Percentiles rank a stretch among this genome's conserved stretches.
These are phyloP conservation scores for Arthrobotrys conoides DNA, from an alignment of 2,329 filamentous ascomycete species.

Conservation along the genomic window DNA sequence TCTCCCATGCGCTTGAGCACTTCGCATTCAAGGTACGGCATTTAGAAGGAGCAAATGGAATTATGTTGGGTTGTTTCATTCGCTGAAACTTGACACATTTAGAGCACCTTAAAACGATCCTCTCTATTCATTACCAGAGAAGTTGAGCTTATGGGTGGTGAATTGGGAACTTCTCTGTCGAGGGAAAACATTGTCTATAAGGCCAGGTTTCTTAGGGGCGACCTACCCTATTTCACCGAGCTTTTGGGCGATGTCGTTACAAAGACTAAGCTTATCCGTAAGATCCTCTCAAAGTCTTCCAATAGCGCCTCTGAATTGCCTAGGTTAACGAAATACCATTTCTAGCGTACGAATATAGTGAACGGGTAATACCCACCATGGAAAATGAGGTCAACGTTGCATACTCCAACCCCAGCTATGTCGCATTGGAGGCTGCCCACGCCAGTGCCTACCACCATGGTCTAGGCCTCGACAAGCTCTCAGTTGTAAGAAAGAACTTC, in stretches of 20 bases:
- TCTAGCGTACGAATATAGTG: constrained; percentile 89
- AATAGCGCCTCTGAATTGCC: not conserved
- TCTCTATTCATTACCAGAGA: constrained; percentile 94
- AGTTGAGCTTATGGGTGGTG: constrained; percentile 92
- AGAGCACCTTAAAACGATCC: constrained; percentile 90
- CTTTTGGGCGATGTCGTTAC: constrained; percentile 91
- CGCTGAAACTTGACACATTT: constrained; percentile 56
- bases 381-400: constrained; percentile 82
- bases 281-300: constrained; percentile 55
- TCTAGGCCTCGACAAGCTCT: constrained; percentile 83
- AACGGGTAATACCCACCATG: constrained; percentile 85
- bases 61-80: constrained; percentile 57
- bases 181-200: constrained; percentile 93
- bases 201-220: constrained; percentile 93
- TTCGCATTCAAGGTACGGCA: constrained; percentile 92
- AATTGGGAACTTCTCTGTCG: constrained; percentile 88
- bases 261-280: constrained; percentile 86
- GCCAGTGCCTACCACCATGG: constrained; percentile 91
- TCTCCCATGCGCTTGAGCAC: constrained; percentile 90
- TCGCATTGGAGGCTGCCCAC: constrained; percentile 90
- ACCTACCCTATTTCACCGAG: constrained; percentile 98
- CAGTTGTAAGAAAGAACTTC: constrained; percentile 83
- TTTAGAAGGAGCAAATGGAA: constrained; percentile 60
- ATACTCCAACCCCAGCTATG: constrained; percentile 74
- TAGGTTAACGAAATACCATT: constrained; percentile 5